phyloP scores from a whole-genome alignment of 1,284 basidiomycete genomes.

The Melampsora americana region DNA sequence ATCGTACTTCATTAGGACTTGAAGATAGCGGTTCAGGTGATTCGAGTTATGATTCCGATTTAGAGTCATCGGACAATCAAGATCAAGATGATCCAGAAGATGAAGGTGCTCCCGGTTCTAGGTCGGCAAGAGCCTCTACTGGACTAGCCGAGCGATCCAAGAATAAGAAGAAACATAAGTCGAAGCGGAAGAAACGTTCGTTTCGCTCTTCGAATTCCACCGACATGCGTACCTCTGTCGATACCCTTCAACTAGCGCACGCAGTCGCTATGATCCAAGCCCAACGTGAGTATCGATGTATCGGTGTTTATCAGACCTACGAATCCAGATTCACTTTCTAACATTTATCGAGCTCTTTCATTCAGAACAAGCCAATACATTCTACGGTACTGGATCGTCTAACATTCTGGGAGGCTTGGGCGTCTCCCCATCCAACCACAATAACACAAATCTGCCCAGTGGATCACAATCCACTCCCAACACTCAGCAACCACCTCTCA shows the following conservation, averaged over 20 bases:
- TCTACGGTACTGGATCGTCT: background rate
- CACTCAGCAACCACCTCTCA: background rate
- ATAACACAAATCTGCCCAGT: background rate
- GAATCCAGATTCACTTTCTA: background rate
- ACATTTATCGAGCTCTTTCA: background rate
- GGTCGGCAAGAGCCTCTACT: background rate
- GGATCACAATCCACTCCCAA: background rate
- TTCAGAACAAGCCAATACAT: slow-evolving; percentile 1
- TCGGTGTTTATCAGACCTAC: background rate
- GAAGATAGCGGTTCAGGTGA: background rate
- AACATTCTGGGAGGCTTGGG: background rate
- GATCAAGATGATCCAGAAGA: slow-evolving; percentile 5
- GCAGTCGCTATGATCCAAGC: slow-evolving; percentile 30
- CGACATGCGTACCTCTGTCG: slow-evolving; percentile 21
- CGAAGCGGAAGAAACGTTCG: slow-evolving; percentile 3
- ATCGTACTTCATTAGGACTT: background rate
- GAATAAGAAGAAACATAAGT: background rate
- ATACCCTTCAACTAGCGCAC: slow-evolving; percentile 30
- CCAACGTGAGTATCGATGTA: slow-evolving; percentile 7
- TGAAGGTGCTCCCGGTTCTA: background rate
- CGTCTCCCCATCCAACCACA: background rate
- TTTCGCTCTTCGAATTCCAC: background rate
- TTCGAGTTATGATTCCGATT: background rate
- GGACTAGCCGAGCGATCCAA: background rate
- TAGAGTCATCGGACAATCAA: background rate